Evolutionary conservation across 768 basidiomycete species (phyloP).

Genomic region (Tulasnella sp.): DNA sequence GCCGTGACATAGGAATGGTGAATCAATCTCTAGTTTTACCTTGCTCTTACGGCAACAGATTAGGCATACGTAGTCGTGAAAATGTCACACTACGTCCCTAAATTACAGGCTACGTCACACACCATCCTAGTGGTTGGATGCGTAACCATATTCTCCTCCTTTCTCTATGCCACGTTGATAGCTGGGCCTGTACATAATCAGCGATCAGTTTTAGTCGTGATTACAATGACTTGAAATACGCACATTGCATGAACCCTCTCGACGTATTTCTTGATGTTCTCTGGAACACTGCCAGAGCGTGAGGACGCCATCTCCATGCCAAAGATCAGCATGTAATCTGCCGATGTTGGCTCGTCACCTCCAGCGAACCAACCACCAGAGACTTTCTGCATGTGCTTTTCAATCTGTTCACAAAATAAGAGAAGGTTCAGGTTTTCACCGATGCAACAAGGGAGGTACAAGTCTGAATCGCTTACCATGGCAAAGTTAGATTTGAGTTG

Average conservation of each 20-base stretch:
- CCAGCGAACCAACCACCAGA: slow-evolving; percentile 30
- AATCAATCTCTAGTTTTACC: no score
- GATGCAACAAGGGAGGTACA: neutral
- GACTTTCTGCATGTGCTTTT: slow-evolving; percentile 29
- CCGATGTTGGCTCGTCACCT: slow-evolving; percentile 33
- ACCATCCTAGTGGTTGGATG: slow-evolving; percentile 14
- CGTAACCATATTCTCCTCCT: slow-evolving; percentile 22
- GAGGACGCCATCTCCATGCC: slow-evolving; percentile 25
- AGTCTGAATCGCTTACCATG: slow-evolving; percentile 22
- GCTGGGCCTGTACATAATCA: slow-evolving; percentile 24
- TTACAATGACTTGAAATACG: slow-evolving; percentile 19
- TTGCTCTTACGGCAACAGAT: no score
- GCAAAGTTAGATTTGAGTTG: slow-evolving; percentile 24
- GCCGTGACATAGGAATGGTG: no score
- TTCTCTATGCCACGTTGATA: slow-evolving; percentile 28
- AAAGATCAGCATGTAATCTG: slow-evolving; percentile 40
- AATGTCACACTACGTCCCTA: no score
- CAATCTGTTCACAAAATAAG: slow-evolving; percentile 32
- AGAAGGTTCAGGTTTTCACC: neutral
- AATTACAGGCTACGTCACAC: no score
- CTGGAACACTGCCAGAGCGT: neutral
- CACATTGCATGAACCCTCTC: slow-evolving; percentile 32
- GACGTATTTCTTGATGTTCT: slow-evolving; percentile 29
- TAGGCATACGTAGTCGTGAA: no score
- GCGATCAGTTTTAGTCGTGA: neutral